phyloP scores from a whole-genome alignment of 225 moss, liverwort and hornwort genomes.

The Antitrichia curtipendula region DNA sequence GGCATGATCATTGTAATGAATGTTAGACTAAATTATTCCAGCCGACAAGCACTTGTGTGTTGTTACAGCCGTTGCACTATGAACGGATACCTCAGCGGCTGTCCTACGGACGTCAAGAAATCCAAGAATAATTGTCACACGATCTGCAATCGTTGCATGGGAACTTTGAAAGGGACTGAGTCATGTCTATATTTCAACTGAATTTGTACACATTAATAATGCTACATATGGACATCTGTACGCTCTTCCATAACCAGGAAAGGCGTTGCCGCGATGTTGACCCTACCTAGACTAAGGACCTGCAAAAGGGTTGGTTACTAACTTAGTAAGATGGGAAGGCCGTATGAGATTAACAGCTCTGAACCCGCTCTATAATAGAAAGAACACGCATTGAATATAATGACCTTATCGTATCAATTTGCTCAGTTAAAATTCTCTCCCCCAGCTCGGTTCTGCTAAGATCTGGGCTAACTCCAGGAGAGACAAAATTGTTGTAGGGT shows the following conservation, averaged over 20 bases:
- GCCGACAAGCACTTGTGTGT: background rate
- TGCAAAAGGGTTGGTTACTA: background rate
- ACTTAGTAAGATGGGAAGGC: conserved; percentile 11
- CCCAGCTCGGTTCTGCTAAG: background rate
- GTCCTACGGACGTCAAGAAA: background rate
- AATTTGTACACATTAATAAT: conserved; percentile 10
- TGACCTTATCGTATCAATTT: background rate
- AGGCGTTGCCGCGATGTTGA: background rate
- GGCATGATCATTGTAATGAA: background rate
- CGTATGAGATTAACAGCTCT: conserved; percentile 23
- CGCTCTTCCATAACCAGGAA: background rate
- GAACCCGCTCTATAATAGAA: background rate
- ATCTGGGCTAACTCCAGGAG: background rate
- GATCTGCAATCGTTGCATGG: background rate
- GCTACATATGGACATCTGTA: conserved; percentile 3
- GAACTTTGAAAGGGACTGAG: background rate
- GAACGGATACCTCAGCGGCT: background rate
- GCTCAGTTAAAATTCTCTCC: background rate
- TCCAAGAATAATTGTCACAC: background rate
- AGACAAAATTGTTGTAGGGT: background rate
- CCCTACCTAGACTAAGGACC: background rate
- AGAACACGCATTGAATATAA: background rate
- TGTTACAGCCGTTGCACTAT: background rate
- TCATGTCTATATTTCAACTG: background rate
- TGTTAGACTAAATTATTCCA: background rate